Conservation (phyloP, 371 early-diverging fungal genomes). For the Lichtheimia hyalospora region DNA sequence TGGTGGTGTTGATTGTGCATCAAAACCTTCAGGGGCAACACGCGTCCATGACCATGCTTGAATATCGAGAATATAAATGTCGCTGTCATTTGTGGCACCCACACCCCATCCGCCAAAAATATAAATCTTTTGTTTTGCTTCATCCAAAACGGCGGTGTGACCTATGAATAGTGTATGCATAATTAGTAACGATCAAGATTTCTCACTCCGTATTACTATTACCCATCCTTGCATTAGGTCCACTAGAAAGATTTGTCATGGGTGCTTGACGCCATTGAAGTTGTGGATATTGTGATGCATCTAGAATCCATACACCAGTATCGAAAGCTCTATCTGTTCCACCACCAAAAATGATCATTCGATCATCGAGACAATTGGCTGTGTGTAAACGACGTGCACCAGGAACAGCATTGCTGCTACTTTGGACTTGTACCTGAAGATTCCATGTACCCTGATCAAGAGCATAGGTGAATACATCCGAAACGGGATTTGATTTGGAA, state of each 20-base stretch:
- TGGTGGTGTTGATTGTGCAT: not conserved
- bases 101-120: constrained; percentile 40
- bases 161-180: constrained; percentile 16
- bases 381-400: constrained; percentile 45
- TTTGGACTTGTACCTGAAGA: constrained; percentile 30
- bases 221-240: constrained; percentile 47
- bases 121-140: constrained; percentile 22
- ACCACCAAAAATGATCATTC: constrained; percentile 46
- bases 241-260: constrained; percentile 22
- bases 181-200: too few relatives aligned
- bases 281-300: constrained; percentile 38
- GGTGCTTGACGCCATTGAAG: constrained; percentile 27
- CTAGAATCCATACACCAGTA: constrained; percentile 44
- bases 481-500: constrained; percentile 3
- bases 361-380: constrained; percentile 40
- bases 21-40: not conserved
- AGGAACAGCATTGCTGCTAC: constrained; percentile 24
- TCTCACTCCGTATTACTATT: not conserved
- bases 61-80: constrained; percentile 25
- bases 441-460: constrained; percentile 33
- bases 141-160: constrained; percentile 36
- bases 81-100: constrained; percentile 19
- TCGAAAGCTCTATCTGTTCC: constrained; percentile 42
- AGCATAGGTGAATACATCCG: constrained; percentile 27
- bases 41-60: constrained; percentile 27